These are phyloP conservation scores for Cladosporium sp. DNA, from an alignment of 2,329 filamentous ascomycete species.

Conservation along the genomic window DNA sequence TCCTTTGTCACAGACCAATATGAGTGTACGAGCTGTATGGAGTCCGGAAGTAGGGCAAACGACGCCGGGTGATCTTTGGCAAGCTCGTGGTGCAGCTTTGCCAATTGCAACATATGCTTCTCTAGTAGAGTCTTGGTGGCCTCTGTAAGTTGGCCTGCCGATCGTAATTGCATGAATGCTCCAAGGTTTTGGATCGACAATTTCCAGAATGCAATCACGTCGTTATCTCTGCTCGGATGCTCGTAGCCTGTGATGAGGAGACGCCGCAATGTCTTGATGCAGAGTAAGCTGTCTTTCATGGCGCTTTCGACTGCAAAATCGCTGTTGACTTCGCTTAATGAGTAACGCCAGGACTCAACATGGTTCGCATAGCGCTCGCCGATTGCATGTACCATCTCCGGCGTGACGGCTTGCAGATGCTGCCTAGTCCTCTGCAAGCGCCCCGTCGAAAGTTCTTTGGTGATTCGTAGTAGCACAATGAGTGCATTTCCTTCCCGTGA, in stretches of 20 bases:
- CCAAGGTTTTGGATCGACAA: constrained; percentile 73
- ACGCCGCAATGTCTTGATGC: constrained; percentile 75
- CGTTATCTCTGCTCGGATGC: constrained; percentile 71
- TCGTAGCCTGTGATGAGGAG: constrained; percentile 80
- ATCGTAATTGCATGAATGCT: constrained; percentile 59
- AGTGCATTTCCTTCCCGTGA: constrained; percentile 45
- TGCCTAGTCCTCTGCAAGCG: constrained; percentile 70
- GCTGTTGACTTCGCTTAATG: constrained; percentile 24
- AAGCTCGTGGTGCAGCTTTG: constrained; percentile 89
- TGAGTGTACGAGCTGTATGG: constrained; percentile 68
- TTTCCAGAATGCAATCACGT: constrained; percentile 76
- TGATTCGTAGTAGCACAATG: constrained; percentile 73
- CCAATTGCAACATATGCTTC: constrained; percentile 83
- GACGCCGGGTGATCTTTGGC: constrained; percentile 72
- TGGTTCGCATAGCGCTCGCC: constrained; percentile 72
- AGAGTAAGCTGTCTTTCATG: constrained; percentile 72
- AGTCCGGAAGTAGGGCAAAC: constrained; percentile 77
- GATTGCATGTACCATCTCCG: constrained; percentile 78
- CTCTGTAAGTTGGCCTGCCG: constrained; percentile 29
- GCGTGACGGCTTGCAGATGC: constrained; percentile 71
- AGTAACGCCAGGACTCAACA: constrained; percentile 59
- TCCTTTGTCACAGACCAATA: constrained; percentile 82
- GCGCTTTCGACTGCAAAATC: constrained; percentile 58
- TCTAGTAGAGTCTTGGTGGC: constrained; percentile 52
- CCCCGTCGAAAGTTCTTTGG: constrained; percentile 86